Base-by-base conservation (phyloP, 208 protist species). In the Herpetomonas samuelpessoai region DNA sequence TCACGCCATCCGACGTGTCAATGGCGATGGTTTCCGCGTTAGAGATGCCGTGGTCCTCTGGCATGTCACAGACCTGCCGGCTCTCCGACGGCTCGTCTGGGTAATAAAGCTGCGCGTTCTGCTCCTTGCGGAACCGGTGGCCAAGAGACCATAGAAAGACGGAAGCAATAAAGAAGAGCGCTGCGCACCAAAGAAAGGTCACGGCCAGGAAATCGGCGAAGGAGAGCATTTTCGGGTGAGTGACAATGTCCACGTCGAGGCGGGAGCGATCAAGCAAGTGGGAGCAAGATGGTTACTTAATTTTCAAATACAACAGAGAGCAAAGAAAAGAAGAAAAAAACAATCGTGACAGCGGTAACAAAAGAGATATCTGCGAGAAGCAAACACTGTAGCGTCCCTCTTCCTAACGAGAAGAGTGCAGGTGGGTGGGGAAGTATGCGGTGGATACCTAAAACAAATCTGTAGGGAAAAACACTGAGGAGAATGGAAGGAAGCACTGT, bases 1-100 rank as follows among this genome's bases (percentile, higher is more conserved):
- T 74, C 12, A 92, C 70, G 10, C 83, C 84, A 57, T 96, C 90
- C 0, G 39, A 44, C 0, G 85, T 91, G 41, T 57, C 53, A 51
- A 96, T 73, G n/a, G 65, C 55, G 2, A 96, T 68, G 19, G 70
- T 61, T 58, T 93, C 83, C n/a, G 77, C 74, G 60, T 84, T 71
- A 1, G 54, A 46, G 18, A 91, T 76, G 25, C 77, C 85, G 27
- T 62, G 52, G 0, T 82, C 63, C 7, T 66, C 59, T 2, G 90
- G 90, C 10, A 73, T 76, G n/a, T 84, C 78, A 60, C 82, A 90
- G 25, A 69, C 46, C 46, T 64, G 56, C 1, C 72, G 69, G 57
- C 83, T 91, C 44, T 81, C 81, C 4, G 68, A 50, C 2, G 90
- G 90, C 12, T 60, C 63, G 14, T 81, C 44, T 2, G 90, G 90